Base-by-base conservation (phyloP, 2,329 filamentous ascomycete genomes). In the Aureobasidium sp. region DNA sequence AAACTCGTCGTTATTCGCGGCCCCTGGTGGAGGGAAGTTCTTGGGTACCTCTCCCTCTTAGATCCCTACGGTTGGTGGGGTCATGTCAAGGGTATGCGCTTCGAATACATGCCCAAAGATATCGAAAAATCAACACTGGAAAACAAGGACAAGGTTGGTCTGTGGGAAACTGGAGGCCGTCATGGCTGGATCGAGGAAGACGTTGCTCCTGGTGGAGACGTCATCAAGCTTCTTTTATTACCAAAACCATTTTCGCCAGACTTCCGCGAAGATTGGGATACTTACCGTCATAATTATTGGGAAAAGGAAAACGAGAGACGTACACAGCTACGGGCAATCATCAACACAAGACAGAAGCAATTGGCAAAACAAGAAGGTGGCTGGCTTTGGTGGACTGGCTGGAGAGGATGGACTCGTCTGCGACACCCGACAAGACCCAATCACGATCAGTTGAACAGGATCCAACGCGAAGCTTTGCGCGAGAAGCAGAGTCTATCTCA, bases 261-360 rank as follows among this genome's bases (percentile, higher is more conserved):
- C 50, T 99, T 99, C 70, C 84, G 94, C 25, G 92, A 97, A 73
- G 96, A 96, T 66, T 99, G 94, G 94, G 94, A 99, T 71, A 81
- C 93, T 16, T 99, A 95, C 75, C 84, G 94, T 58, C 86, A 88
- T 37, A 92, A 97, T 64, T 99, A 97, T 75, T 99, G 94, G 94
- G 93, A 97, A 68, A 87, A 87, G 64, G 94, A 99, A 74, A 99
- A 99, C 71, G 91, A 96, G 73, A 86, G 93, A 2, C 86, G 94
- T 13, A 83, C 87, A 3, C 77, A 89, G 62, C 78, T 97, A 29
- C 83, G 90, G 25, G 77, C 81, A 47, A 89, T 89, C 70, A 78
- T 96, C 54, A 83, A 86, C 65, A 82, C 85, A 57, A 82, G 84
- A 36, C 86, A 92, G 67, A 81, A 82, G 21, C 85, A 87, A 64